phyloP scores from a whole-genome alignment of 2,329 filamentous ascomycete genomes.

The Botrytis tulipae region DNA sequence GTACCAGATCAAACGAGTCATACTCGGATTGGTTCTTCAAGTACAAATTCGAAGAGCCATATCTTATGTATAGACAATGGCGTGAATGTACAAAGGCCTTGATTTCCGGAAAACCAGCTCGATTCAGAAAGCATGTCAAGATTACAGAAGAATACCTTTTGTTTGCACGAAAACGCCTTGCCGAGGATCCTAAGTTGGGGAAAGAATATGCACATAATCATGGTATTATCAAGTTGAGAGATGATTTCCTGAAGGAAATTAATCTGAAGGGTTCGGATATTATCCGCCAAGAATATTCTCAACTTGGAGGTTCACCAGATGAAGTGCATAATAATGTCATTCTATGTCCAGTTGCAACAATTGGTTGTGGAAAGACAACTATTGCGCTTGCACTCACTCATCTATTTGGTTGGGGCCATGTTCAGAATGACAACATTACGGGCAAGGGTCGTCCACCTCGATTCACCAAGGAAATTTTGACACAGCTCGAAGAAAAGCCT shows the following conservation, averaged over 20 bases:
- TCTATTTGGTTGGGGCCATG: conserved; percentile 86
- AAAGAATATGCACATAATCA: conserved; percentile 82
- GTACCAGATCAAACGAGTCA: conserved; percentile 49
- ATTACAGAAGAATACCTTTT: conserved; percentile 90
- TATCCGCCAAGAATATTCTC: conserved; percentile 68
- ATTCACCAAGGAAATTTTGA: conserved; percentile 71
- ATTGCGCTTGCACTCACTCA: conserved; percentile 76
- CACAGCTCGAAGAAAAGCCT: conserved; percentile 59
- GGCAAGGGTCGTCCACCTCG: conserved; percentile 73
- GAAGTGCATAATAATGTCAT: conserved; percentile 68
- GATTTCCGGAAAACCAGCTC: conserved; percentile 72
- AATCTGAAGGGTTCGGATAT: conserved; percentile 87
- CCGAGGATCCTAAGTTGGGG: conserved; percentile 63
- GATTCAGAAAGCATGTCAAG: conserved; percentile 78
- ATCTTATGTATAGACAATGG: conserved; percentile 98
- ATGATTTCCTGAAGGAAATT: conserved; percentile 81
- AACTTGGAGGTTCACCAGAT: conserved; percentile 47
- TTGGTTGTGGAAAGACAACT: conserved; percentile 97
- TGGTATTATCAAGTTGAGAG: conserved; percentile 86
- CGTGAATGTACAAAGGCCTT: conserved; percentile 91
- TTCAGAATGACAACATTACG: conserved; percentile 95
- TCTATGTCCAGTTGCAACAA: conserved; percentile 86
- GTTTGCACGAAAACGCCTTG: conserved; percentile 74
- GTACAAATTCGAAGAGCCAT: conserved; percentile 99
- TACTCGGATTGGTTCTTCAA: conserved; percentile 99